phyloP scores from a whole-genome alignment of 2,329 filamentous ascomycete genomes.

The Stromatinia cepivora region DNA sequence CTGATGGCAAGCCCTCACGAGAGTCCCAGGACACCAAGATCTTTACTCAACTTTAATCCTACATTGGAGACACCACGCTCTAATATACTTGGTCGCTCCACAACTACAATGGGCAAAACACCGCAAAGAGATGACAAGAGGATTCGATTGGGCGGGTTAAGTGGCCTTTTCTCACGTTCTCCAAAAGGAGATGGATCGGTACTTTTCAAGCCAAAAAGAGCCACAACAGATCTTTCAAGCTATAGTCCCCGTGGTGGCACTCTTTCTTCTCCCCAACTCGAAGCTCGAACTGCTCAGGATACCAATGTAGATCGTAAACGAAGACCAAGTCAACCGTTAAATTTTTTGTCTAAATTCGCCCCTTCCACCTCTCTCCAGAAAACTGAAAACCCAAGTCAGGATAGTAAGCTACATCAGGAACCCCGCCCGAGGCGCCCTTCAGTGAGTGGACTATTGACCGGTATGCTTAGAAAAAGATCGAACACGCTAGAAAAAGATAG shows the following conservation, averaged over 20 bases:
- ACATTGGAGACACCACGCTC: neutral
- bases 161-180: conserved; percentile 15
- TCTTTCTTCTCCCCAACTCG: conserved; percentile 4
- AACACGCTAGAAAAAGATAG: conserved; percentile 30
- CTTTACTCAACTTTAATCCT: neutral
- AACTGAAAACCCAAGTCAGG: conserved; percentile 4
- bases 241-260: conserved; percentile 2
- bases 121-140: conserved; percentile 10
- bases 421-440: conserved; percentile 32
- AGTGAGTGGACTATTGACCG: conserved; percentile 33
- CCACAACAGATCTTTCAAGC: conserved; percentile 15
- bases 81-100: neutral
- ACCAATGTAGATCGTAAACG: neutral
- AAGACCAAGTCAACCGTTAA: conserved; percentile 20
- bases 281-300: neutral
- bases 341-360: conserved; percentile 22
- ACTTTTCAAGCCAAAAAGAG: conserved; percentile 17
- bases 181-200: conserved; percentile 7
- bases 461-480: conserved; percentile 33
- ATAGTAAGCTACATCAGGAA: conserved; percentile 19
- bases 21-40: neutral
- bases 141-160: conserved; percentile 7
- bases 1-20: conserved; percentile 21
- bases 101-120: conserved; percentile 12
- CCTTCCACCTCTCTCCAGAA: conserved; percentile 17